Base-by-base conservation (phyloP, 495 filamentous ascomycete species). In the Neurospora tetrasperma region DNA sequence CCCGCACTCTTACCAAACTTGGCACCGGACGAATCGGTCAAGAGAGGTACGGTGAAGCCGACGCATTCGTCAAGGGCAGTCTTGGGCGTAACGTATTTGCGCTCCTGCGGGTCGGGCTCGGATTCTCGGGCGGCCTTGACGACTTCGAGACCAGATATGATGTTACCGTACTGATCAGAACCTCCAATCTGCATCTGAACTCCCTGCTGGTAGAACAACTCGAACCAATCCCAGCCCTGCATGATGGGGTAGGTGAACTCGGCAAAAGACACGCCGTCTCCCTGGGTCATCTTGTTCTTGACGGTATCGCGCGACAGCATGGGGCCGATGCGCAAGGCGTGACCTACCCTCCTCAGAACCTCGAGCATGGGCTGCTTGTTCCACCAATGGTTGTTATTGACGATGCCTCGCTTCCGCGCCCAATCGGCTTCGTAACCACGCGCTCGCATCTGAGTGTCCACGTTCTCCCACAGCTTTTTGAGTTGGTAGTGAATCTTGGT, bases 201-300 rank as follows among this genome's bases (percentile, higher is more conserved):
- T 8, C 86, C 87, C 38, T 87, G 85, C 3, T 79, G 83, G 2
- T 38, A 42, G 77, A 91, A 94, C 82, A 98, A 84, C 71, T 89
- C 80, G 91, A 92, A 98, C 90, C 94, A 99, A 80, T 99, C 96
- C 90, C 94, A 98, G n/a, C 90, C 92, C 80, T 99, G 96, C 75
- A 99, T 86, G 31, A 98, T 79, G 16, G 97, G 96, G 75, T 99
- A 99, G 3, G 88, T 85, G 79, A 99, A 97, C 81, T 99, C 96
- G 23, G 93, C 90, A 75, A 95, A 93, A 10, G 94, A 96, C 89
- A 99, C 93, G 71, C 96, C 96, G 70, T 95, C 91, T 0, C 93
- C 93, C 31, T 88, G 89, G 35, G 84, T 84, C 87, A 98, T 87
- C 72, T 91, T 92, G 14, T 85, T 90, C 80, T 92, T 96, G 71